A percentile compares a stretch with the other conserved stretches of the same genome.
Evolutionary conservation across 345 rosid species (phyloP).

Genomic region (Eucalyptus curtisii): DNA sequence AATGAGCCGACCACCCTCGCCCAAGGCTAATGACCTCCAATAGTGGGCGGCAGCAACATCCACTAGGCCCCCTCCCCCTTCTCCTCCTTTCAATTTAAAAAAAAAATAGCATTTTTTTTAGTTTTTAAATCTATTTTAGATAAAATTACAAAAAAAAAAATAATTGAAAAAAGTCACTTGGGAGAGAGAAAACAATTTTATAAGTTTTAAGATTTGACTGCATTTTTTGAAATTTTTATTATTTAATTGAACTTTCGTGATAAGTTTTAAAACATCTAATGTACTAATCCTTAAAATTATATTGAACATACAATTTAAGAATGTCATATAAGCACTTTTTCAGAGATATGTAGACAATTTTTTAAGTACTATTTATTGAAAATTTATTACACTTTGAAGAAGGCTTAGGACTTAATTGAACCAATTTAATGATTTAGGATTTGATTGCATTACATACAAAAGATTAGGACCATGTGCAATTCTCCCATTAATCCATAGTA

Average conservation of each 20-base stretch:
- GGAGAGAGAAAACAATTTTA: neutral
- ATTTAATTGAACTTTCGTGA: no score
- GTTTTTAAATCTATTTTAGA: no score
- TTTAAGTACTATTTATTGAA: neutral
- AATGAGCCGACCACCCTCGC: no score
- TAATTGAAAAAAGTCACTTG: no score
- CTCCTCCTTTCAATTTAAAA: neutral
- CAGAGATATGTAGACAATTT: neutral
- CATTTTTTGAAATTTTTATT: no score
- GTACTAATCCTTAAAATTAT: neutral
- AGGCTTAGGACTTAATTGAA: neutral
- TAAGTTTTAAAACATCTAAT: accelerated
- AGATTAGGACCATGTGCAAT: neutral
- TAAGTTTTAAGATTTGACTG: accelerated
- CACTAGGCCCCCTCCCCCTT: neutral
- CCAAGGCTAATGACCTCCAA: no score
- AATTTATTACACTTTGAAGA: neutral
- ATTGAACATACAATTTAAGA: neutral
- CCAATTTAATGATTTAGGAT: neutral
- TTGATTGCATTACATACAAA: neutral
- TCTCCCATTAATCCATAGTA: neutral
- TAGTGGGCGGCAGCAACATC: accelerated
- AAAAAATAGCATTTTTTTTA: no score
- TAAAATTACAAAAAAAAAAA: no score
- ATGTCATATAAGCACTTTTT: neutral